These are phyloP conservation scores for Lyophyllum decastes DNA, from an alignment of 768 basidiomycete species.

Conservation along the genomic window DNA sequence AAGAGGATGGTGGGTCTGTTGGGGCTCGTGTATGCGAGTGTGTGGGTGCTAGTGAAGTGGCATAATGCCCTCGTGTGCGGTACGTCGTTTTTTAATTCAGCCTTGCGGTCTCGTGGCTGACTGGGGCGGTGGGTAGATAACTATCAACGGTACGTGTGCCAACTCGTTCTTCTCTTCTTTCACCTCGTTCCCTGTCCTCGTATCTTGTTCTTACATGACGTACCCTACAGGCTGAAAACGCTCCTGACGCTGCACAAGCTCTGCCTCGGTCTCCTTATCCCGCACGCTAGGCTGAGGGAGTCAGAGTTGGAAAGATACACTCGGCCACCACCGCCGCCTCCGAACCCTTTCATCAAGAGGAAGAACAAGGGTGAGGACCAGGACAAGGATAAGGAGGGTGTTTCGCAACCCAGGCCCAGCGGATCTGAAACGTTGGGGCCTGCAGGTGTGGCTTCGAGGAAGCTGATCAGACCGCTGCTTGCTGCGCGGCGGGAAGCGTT, in stretches of 20 bases:
- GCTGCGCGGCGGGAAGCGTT: constrained; percentile 30
- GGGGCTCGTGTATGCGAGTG: constrained; percentile 25
- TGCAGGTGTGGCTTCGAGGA: constrained; percentile 23
- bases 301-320: constrained; percentile 35
- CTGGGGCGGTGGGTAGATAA: constrained; percentile 24
- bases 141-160: constrained; percentile 36
- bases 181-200: too few species aligned
- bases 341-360: constrained; percentile 41
- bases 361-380: too few species aligned
- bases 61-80: constrained; percentile 43
- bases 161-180: too few species aligned
- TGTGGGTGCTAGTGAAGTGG: constrained; percentile 44
- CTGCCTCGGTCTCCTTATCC: constrained; percentile 33
- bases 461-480: constrained; percentile 32
- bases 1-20: constrained; percentile 17
- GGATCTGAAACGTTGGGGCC: neutral
- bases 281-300: constrained; percentile 23
- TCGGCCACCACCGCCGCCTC: constrained; percentile 39
- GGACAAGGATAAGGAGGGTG: constrained; percentile 13
- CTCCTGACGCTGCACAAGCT: constrained; percentile 41
- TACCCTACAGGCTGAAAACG: constrained; percentile 30
- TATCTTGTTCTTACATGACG: too few species aligned
- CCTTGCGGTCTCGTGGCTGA: too few species aligned
- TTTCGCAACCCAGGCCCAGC: constrained; percentile 10
- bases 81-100: constrained; percentile 20